Evolutionary conservation across 345 rosid genomes (phyloP).

Genomic region (Kernera saxatilis): DNA sequence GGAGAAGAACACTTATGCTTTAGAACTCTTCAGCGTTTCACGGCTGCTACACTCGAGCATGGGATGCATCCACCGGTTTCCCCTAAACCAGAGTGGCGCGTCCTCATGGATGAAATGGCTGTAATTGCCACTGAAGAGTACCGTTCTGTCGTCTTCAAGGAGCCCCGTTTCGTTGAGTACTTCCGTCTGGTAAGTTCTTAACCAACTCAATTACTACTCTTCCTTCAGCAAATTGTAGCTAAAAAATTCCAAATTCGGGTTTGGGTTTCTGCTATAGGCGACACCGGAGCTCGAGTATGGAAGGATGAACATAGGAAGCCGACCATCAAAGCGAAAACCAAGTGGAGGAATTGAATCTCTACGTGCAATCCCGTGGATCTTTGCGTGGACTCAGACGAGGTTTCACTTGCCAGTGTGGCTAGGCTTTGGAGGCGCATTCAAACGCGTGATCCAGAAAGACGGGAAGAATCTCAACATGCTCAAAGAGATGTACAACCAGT

Average conservation of each 20-base stretch:
- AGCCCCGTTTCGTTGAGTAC: conserved; percentile 91
- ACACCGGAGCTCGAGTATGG: conserved; percentile 97
- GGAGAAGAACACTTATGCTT: conserved; percentile 94
- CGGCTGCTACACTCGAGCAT: conserved; percentile 95
- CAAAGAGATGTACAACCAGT: conserved; percentile 80
- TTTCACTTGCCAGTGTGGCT: conserved; percentile 97
- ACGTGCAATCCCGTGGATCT: conserved; percentile 99
- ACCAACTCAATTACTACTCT: not conserved
- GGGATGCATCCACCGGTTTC: conserved; percentile 95
- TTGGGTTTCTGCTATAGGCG: conserved; percentile 45
- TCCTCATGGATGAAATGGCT: conserved; percentile 94
- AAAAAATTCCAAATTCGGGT: not conserved
- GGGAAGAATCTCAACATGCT: conserved; percentile 76
- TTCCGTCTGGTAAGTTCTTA: conserved; percentile 74
- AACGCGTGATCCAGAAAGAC: conserved; percentile 60
- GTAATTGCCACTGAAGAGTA: conserved; percentile 75
- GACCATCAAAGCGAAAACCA: conserved; percentile 89
- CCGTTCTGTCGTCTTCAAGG: conserved; percentile 83
- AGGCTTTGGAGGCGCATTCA: conserved; percentile 89
- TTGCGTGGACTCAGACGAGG: conserved; percentile 99
- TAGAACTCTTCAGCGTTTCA: conserved; percentile 90
- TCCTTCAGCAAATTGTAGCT: not conserved
- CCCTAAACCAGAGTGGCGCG: conserved; percentile 97
- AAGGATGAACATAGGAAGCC: conserved; percentile 96
- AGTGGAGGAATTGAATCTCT: conserved; percentile 97